Conservation (phyloP, 495 filamentous ascomycete species). For the Lasiosphaeria ovina region DNA sequence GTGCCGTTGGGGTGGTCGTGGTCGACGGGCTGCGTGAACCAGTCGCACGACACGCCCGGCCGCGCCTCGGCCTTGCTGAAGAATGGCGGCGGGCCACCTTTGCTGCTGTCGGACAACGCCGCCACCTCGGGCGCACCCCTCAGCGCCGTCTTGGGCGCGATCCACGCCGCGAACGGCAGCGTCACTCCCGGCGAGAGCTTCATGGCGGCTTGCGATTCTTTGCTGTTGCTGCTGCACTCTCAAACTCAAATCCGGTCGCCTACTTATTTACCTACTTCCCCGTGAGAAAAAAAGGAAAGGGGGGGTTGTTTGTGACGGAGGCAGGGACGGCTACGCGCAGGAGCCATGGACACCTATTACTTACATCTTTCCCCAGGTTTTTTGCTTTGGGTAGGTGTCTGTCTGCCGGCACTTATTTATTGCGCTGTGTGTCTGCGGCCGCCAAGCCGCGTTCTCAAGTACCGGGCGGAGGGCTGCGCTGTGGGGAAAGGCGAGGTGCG, state of each 20-base stretch:
- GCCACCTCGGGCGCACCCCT: conserved; percentile 10
- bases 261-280: neutral
- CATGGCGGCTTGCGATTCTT: conserved; percentile 7
- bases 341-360: too few relatives aligned
- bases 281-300: too few relatives aligned
- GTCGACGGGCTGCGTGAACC: conserved; percentile 27
- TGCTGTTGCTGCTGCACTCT: neutral
- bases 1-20: conserved; percentile 17
- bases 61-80: conserved; percentile 12
- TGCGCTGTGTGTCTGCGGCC: neutral
- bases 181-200: conserved; percentile 18
- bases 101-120: neutral
- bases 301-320: too few relatives aligned
- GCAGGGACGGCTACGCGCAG: too few relatives aligned
- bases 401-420: neutral
- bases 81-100: too few relatives aligned
- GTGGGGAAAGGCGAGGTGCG: conserved; percentile 2
- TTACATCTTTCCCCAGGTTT: neutral
- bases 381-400: neutral
- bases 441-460: conserved; percentile 6
- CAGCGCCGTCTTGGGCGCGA: conserved; percentile 17
- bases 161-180: conserved; percentile 21
- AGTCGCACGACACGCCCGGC: conserved; percentile 17
- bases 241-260: neutral
- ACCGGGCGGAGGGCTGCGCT: conserved; percentile 16